Evolutionary conservation across 2,329 filamentous ascomycete genomes (phyloP).

Genomic region (Bipolaris bicolor): DNA sequence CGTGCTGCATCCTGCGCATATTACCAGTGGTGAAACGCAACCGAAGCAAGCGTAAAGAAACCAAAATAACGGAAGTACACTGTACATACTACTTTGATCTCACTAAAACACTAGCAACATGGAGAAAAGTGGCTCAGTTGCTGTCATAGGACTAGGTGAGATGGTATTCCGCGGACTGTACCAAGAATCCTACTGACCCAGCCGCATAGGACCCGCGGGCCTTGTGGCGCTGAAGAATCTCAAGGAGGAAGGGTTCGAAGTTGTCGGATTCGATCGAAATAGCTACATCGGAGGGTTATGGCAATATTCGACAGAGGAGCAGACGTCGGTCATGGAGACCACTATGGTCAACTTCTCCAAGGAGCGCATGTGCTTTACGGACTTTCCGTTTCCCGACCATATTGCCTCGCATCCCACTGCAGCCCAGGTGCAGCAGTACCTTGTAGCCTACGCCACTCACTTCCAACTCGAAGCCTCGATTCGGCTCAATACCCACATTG

Average conservation of each 20-base stretch:
- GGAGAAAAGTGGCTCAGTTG: slow-evolving; percentile 6
- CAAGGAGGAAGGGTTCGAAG: slow-evolving; percentile 28
- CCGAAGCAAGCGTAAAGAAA: too few species aligned
- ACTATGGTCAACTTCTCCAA: slow-evolving; percentile 32
- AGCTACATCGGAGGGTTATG: slow-evolving; percentile 31
- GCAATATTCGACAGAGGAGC: slow-evolving; percentile 29
- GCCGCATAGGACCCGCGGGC: slow-evolving; percentile 16
- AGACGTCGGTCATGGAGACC: slow-evolving; percentile 28
- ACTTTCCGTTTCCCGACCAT: slow-evolving; percentile 26
- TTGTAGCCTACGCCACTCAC: slow-evolving; percentile 24
- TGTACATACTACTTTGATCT: too few species aligned
- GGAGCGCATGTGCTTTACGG: slow-evolving; percentile 32
- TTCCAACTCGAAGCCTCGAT: slow-evolving; percentile 26
- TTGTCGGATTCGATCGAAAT: slow-evolving; percentile 29
- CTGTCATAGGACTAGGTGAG: slow-evolving; percentile 23
- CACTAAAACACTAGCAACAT: background rate
- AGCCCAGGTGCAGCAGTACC: slow-evolving; percentile 29
- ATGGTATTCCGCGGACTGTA: background rate
- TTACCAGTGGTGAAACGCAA: background rate
- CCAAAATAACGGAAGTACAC: background rate
- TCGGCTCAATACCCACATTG: slow-evolving; percentile 19
- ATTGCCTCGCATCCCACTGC: slow-evolving; percentile 26
- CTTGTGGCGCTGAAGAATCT: slow-evolving; percentile 29
- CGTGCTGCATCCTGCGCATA: background rate
- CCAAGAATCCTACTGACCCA: background rate